A percentile compares a stretch with the other conserved stretches of the same genome.
Conservation (phyloP, 2,329 filamentous ascomycete genomes). For the Aspergillus hortae region DNA sequence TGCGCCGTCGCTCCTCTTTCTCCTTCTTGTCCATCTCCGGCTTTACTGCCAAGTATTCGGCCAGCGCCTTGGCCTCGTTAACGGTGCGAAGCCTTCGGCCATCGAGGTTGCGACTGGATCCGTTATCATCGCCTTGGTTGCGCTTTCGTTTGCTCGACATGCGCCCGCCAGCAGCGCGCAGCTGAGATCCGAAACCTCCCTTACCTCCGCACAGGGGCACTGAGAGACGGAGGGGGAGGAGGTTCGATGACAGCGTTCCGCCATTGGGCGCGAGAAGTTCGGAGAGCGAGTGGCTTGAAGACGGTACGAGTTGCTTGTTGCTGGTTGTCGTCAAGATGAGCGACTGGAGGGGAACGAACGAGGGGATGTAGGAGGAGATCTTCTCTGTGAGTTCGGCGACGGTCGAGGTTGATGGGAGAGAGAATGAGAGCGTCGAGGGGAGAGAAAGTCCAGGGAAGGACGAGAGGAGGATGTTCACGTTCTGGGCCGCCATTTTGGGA, state of each 20-base stretch:
- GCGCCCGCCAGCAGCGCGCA: conserved; percentile 92
- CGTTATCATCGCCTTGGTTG: conserved; percentile 76
- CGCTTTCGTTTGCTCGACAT: conserved; percentile 96
- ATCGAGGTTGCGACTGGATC: conserved; percentile 88
- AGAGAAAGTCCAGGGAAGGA: conserved; percentile 80
- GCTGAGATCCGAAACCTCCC: conserved; percentile 94
- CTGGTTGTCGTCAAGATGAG: conserved; percentile 77
- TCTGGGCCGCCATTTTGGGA: conserved; percentile 52
- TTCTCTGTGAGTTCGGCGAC: conserved; percentile 63
- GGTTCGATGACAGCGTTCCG: conserved; percentile 53
- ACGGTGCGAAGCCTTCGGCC: conserved; percentile 86
- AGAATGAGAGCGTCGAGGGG: conserved; percentile 77
- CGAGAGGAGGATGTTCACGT: conserved; percentile 78
- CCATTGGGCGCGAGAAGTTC: conserved; percentile 52
- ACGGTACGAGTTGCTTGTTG: conserved; percentile 64
- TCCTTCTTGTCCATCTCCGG: conserved; percentile 96
- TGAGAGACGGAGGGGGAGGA: conserved; percentile 79
- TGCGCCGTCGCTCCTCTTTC: conserved; percentile 73
- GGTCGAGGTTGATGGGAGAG: conserved; percentile 62
- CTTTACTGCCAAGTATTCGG: conserved; percentile 91
- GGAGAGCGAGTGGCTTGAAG: conserved; percentile 53
- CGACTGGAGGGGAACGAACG: conserved; percentile 54
- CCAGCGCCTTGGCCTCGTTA: conserved; percentile 89
- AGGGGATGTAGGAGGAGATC: conserved; percentile 55
- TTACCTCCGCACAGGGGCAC: conserved; percentile 85